Evolutionary conservation across 306 rosid species (phyloP), one percentile per base, ranked within the genome.

Genomic region (Quercus engelmannii): DNA sequence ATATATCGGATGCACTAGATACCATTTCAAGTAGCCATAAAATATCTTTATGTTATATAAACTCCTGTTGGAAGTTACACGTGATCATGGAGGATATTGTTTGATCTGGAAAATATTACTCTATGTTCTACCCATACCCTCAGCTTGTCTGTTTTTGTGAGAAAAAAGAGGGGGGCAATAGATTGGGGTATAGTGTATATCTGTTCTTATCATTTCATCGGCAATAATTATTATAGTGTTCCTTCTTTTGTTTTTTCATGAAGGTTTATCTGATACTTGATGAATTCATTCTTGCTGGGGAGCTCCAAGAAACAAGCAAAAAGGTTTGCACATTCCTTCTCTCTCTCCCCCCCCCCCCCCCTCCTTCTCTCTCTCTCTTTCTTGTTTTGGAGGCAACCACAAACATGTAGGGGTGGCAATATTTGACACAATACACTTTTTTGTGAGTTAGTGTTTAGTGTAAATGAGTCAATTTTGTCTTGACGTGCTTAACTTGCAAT

Each of bases 271-370:
- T 89, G 83, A 89, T 89, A 77, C 92, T 86, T 14, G 90, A 89
- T 59, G 90, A 89, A 57, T 89, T 89, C 82, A 89, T 86, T 76
- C 92, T 89, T 73, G 90, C 92, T 62, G 92, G 92, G 72, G 90
- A 89, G 75, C 92, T 89, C 75, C 92, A 89, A 84, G 92, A 89
- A 86, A 89, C 92, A 58, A 89, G 92, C 88, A 89, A 89, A 78
- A 89, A 82, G 90, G 92, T 89, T 33, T 62, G 81, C 28, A 70
- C n/a, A 5, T 38, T 25, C 8, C 70, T 26, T 18, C 8, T 7
- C 26, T 2, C 10, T 7, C 4, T 10, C 9, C 55, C 18, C 25
- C 6, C 7, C 1, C 0, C 13, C 2, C 15, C 11, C 38, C 11
- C 7, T 0, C 15, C 6, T 18, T 10, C 6, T 3, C 23, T 59